Percentiles rank a stretch among this genome's conserved stretches.
phyloP scores from a whole-genome alignment of 495 filamentous ascomycete species.

The Lasiosphaeria hispida region DNA sequence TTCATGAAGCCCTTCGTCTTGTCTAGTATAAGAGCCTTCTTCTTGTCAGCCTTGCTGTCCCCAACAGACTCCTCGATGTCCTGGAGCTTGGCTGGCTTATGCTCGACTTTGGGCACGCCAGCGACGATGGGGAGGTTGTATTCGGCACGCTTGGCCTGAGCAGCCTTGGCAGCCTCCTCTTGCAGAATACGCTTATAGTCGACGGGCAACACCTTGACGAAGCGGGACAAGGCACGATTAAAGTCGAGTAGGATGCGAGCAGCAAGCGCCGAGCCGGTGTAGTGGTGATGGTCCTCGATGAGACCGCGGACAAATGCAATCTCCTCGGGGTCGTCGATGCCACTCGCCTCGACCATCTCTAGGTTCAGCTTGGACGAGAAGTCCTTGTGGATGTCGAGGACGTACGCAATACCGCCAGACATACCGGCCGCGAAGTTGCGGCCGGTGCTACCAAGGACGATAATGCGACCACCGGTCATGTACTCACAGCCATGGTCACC shows the following conservation, averaged over 20 bases:
- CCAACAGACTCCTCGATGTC: constrained; percentile 95
- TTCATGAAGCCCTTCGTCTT: constrained; percentile 99
- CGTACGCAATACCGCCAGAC: constrained; percentile 98
- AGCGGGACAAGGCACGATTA: constrained; percentile 84
- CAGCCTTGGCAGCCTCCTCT: constrained; percentile 83
- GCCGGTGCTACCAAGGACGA: constrained; percentile 88
- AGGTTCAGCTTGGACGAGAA: constrained; percentile 94
- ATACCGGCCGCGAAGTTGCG: constrained; percentile 99
- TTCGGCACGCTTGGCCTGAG: constrained; percentile 75
- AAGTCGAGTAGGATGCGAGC: constrained; percentile 97
- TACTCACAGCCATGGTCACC: constrained; percentile 99
- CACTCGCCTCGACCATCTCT: constrained; percentile 96
- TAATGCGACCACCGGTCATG: constrained; percentile 96
- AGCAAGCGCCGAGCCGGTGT: constrained; percentile 95
- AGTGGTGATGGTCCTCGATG: constrained; percentile 98
- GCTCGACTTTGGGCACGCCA: constrained; percentile 58
- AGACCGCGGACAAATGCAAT: constrained; percentile 92
- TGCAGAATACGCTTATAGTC: constrained; percentile 95
- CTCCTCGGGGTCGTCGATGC: constrained; percentile 83
- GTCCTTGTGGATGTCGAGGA: constrained; percentile 88
- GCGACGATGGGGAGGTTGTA: constrained; percentile 79
- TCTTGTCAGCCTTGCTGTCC: constrained; percentile 86
- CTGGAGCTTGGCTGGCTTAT: constrained; percentile 78
- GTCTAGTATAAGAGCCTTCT: constrained; percentile 90
- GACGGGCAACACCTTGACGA: constrained; percentile 91